Conservation (phyloP, 768 basidiomycete species). For the Hericium alpestre region DNA sequence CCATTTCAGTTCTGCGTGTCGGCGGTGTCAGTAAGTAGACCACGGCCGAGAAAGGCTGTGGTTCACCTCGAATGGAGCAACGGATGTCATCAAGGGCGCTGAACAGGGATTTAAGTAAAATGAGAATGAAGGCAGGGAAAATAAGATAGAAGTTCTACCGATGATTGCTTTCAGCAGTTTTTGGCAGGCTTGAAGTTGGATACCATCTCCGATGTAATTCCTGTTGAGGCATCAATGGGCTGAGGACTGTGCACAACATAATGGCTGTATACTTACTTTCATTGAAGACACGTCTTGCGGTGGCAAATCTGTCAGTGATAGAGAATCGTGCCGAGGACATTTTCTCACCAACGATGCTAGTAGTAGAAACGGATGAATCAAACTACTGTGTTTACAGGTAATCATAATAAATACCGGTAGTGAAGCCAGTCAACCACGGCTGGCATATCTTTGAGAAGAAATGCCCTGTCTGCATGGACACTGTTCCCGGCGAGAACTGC, state of each 20-base stretch:
- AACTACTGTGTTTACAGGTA: not conserved
- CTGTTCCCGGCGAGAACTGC: constrained; percentile 82
- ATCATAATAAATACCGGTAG: constrained; percentile 44
- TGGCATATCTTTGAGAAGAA: constrained; percentile 73
- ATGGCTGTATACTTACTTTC: constrained; percentile 35
- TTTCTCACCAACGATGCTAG: constrained; percentile 59
- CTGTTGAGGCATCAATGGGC: constrained; percentile 25
- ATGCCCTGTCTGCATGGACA: constrained; percentile 71
- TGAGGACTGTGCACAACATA: not conserved
- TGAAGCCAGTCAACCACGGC: constrained; percentile 70
- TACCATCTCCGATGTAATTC: constrained; percentile 73
- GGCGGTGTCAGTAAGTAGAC: not conserved
- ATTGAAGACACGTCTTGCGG: constrained; percentile 64
- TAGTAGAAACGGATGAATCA: not conserved
- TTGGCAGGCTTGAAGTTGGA: constrained; percentile 21
- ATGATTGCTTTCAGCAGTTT: constrained; percentile 34
- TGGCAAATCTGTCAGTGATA: too few relatives aligned
- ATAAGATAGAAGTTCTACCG: constrained; percentile 33
- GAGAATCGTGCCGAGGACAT: not conserved
- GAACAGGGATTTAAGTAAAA: not conserved
- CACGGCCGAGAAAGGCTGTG: not conserved
- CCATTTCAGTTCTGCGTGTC: constrained; percentile 57
- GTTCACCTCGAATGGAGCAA: constrained; percentile 59
- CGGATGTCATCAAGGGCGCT: constrained; percentile 81
- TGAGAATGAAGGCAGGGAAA: not conserved